Evolutionary conservation across 495 filamentous ascomycete species (phyloP).

Genomic region (Neurospora intermedia): DNA sequence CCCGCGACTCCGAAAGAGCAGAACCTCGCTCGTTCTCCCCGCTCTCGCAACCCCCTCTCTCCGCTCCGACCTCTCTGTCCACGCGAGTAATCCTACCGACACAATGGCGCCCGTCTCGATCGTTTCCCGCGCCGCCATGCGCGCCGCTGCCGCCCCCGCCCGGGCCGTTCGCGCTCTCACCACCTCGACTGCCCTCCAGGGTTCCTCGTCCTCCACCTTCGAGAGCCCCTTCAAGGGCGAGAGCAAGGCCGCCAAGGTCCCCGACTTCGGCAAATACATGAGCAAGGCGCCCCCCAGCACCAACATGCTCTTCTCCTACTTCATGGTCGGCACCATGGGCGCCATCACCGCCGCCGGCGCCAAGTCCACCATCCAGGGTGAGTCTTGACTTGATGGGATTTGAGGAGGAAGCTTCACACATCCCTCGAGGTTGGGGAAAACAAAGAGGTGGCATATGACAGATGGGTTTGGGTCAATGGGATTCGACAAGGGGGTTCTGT

Average conservation of each 20-base stretch:
- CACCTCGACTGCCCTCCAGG: conserved; percentile 29
- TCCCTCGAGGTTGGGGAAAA: conserved; percentile 3
- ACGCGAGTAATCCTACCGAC: conserved; percentile 1
- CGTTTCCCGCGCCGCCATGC: conserved; percentile 36
- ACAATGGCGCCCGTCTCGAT: conserved; percentile 38
- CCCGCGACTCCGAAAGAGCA: not conserved
- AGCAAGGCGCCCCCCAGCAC: conserved; percentile 48
- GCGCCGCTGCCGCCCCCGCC: conserved; percentile 24
- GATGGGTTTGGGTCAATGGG: not conserved
- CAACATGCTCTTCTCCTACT: conserved; percentile 90
- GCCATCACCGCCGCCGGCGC: conserved; percentile 82
- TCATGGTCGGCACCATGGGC: conserved; percentile 95
- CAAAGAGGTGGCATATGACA: not conserved
- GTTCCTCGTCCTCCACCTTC: conserved; percentile 24
- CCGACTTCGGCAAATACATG: conserved; percentile 83
- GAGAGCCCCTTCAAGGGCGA: conserved; percentile 54
- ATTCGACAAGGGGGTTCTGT: not conserved
- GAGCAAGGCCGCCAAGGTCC: conserved; percentile 54
- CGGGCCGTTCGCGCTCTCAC: conserved; percentile 35
- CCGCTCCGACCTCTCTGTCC: not conserved
- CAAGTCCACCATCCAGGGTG: conserved; percentile 95
- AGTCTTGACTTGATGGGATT: conserved; percentile 18
- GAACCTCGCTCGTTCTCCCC: conserved; percentile 1
- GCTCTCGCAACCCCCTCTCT: not conserved
- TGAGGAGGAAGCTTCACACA: not conserved